Evolutionary conservation across 495 filamentous ascomycete genomes (phyloP), one percentile per base, ranked within the genome.

Genomic region (Glonium stellatum): DNA sequence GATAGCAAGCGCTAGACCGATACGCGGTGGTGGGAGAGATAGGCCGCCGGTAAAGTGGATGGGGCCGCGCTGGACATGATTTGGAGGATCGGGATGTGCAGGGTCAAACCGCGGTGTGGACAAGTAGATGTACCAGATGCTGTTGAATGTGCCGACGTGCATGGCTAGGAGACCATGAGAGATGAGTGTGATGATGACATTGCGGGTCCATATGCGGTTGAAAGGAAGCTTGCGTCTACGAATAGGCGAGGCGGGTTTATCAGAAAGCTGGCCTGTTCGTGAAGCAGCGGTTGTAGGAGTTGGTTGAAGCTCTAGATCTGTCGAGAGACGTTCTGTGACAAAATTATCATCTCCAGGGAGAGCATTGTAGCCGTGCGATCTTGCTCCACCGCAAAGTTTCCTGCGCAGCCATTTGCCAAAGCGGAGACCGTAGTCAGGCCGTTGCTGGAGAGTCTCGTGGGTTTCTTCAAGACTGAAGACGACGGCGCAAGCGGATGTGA

Each of bases 101-200:
- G 81, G 78, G 10, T 72, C 64, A 58, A 65, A 75, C 48, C 78
- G 79, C 0, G 87, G 85, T 2, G 82, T 83, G 9, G 84, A 85
- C 53, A 92, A 75, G 68, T 87, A 88, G 23, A 87, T 79, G 52
- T 86, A 87, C 48, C 86, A 86, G 64, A 91, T 77, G 49, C 85
- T 79, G 71, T 85, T 87, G 77, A 88, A 92, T 8, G 87, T 84
- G 37, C 84, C 81, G 36, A 85, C 83, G 69, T 92, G 88, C 62
- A 88, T 77, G n/a, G 84, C 81, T 15, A 92, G 75, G 9, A 89
- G 75, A 41, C 80, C 82, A 36, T 89, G 85, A 4, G 79, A 77
- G 36, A 87, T 65, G 1, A 90, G 72, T 0, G 86, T 86, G 8
- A 79, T 70, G 21, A 85, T 59, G 6, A 89, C 78, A 47, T 85